Evolutionary conservation across 805 yeast species (phyloP).

Genomic region (Gaillardinia entomophila): DNA sequence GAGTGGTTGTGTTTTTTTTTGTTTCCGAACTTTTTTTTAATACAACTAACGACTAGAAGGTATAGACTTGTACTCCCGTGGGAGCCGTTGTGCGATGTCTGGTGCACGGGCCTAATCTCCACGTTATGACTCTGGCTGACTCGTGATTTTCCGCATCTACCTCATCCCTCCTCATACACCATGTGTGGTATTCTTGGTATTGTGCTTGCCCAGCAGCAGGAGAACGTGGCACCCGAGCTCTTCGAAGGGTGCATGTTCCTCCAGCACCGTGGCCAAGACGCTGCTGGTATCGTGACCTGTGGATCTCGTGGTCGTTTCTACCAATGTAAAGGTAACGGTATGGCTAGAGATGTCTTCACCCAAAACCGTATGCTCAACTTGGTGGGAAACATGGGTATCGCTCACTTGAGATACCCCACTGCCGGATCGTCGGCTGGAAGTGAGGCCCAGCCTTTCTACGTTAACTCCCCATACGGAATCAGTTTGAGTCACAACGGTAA

Average conservation of each 20-base stretch:
- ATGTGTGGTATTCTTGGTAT: constrained; percentile 98
- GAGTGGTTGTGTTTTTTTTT: background rate
- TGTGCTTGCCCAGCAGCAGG: constrained; percentile 67
- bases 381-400: constrained; percentile 92
- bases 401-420: constrained; percentile 93
- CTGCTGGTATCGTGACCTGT: constrained; percentile 98
- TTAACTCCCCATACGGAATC: constrained; percentile 94
- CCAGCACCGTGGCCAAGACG: constrained; percentile 98
- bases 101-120: background rate
- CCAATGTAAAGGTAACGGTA: constrained; percentile 98
- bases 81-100: no score
- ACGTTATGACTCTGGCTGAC: background rate
- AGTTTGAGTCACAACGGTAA: constrained; percentile 91
- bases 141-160: background rate
- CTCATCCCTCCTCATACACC: background rate
- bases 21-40: background rate
- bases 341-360: constrained; percentile 97
- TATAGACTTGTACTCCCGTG: no score
- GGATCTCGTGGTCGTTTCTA: constrained; percentile 89
- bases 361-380: constrained; percentile 70
- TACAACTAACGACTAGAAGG: background rate
- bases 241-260: constrained; percentile 88
- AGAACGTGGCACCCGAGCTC: constrained; percentile 79
- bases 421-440: constrained; percentile 94
- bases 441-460: constrained; percentile 98